phyloP scores from a whole-genome alignment of 352 stramenopile genomes.

The Phytopythium kandeliae region DNA sequence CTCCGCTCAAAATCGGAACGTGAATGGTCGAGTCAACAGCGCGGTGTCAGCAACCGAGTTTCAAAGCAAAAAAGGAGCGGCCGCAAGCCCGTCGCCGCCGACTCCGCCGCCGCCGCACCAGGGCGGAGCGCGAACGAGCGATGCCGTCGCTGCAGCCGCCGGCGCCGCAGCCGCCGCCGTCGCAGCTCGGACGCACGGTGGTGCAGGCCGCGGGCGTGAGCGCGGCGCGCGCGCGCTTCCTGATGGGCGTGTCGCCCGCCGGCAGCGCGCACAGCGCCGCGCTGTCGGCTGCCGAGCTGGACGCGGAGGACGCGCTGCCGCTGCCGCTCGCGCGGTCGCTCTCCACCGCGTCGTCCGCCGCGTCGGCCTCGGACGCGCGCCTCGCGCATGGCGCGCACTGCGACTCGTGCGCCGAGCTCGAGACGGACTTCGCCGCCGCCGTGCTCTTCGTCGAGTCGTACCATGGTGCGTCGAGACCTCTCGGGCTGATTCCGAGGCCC shows the following conservation, averaged over 20 bases:
- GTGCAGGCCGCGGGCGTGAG: conserved; percentile 40
- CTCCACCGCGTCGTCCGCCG: conserved; percentile 22
- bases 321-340: conserved; percentile 18
- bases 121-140: background rate
- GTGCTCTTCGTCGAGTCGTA: conserved; percentile 82
- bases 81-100: too few relatives aligned
- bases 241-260: conserved; percentile 20
- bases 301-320: conserved; percentile 15
- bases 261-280: conserved; percentile 4
- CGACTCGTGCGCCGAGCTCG: conserved; percentile 47
- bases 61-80: too few relatives aligned
- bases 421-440: conserved; percentile 66
- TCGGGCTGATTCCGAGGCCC: too few relatives aligned
- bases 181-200: conserved; percentile 33
- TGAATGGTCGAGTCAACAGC: too few relatives aligned
- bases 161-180: conserved; percentile 4
- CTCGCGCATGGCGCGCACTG: conserved; percentile 25
- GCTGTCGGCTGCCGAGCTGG: conserved; percentile 18
- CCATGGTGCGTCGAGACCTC: conserved; percentile 22
- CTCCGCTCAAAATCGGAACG: too few relatives aligned
- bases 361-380: conserved; percentile 1
- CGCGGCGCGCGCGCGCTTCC: conserved; percentile 31
- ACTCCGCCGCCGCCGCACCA: background rate
- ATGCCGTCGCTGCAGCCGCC: conserved; percentile 39
- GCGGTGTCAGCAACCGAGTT: too few relatives aligned